These are phyloP conservation scores for Kingdonia uniflora DNA, from an alignment of 164 flowering plant species.

Conservation along the genomic window DNA sequence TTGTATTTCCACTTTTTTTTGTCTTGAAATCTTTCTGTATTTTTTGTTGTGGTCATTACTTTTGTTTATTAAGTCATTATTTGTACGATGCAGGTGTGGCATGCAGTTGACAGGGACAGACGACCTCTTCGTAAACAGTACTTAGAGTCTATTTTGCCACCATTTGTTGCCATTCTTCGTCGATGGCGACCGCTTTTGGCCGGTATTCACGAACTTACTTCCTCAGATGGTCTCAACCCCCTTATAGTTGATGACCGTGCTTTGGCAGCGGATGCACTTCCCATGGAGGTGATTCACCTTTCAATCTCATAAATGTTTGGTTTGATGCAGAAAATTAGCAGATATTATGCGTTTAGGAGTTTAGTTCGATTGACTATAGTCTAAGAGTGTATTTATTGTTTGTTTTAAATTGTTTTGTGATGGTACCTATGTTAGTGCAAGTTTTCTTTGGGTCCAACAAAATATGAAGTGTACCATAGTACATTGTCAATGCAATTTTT, in stretches of 20 bases:
- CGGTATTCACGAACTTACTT: constrained; percentile 90
- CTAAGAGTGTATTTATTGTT: too few relatives aligned
- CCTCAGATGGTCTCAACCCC: constrained; percentile 88
- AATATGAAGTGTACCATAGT: too few relatives aligned
- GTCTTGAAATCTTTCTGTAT: too few relatives aligned
- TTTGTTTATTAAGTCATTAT: constrained; percentile 3
- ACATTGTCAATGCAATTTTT: too few relatives aligned
- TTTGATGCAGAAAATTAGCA: too few relatives aligned
- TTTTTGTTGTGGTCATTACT: too few relatives aligned
- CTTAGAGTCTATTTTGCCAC: constrained; percentile 86
- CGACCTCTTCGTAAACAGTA: constrained; percentile 82
- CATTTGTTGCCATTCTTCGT: constrained; percentile 88
- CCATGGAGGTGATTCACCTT: constrained; percentile 64
- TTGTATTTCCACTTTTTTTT: too few relatives aligned
- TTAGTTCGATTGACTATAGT: too few relatives aligned
- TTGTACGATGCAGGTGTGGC: constrained; percentile 68
- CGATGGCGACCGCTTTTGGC: constrained; percentile 98
- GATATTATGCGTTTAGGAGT: too few relatives aligned
- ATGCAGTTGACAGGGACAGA: constrained; percentile 77
- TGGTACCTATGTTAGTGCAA: too few relatives aligned
- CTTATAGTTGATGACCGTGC: constrained; percentile 87
- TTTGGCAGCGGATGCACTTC: constrained; percentile 94
- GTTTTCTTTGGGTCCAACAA: constrained; percentile 1
- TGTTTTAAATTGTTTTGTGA: too few relatives aligned
- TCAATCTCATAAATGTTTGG: background rate